Evolutionary conservation across 345 rosid genomes (phyloP), one percentile per base, ranked within the genome.

Genomic region (Salix dunnii): DNA sequence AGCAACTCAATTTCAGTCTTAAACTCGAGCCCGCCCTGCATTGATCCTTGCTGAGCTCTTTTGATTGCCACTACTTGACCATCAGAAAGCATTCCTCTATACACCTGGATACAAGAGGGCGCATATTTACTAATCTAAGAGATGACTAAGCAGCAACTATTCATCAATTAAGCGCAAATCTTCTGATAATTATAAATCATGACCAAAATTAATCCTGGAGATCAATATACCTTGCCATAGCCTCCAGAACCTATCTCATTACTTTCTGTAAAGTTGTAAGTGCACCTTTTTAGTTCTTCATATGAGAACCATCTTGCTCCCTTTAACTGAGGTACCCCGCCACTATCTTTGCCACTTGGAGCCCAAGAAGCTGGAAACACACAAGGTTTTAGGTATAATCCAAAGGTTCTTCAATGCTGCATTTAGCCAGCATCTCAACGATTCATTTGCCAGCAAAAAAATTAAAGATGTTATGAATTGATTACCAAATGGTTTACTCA

Each of bases 261-360:
- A 42, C 82, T 89, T 60, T 82, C 87, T 1, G 96, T 90, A 84
- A 96, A 93, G 63, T 89, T 89, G 78, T 80, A 78, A 5, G 97
- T 91, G 87, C 90, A 79, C 79, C 84, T 96, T 81, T 84, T 96
- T 61, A 96, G 98, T 84, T 96, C 99, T 36, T 91, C 99, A 30
- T 84, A 93, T 9, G 96, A 93, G 83, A 96, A 93, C 98, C 96
- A 93, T 76, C 98, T 81, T 58, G 99, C 97, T 67, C 99, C 99
- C 87, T 93, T 96, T 82, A 96, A 77, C 77, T 93, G 92, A 2
- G 99, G 98, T 21, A 94, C 96, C 0, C 94, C 91, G 2, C 98
- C 96, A 2, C 91, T 91, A 78, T 93, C 94, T 84, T 87, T 93
- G 28, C 96, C 91, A 60, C 97, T 90, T 0, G 98, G 87, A 46